Conservation (phyloP, 345 rosid genomes). For the Salix udensis region DNA sequence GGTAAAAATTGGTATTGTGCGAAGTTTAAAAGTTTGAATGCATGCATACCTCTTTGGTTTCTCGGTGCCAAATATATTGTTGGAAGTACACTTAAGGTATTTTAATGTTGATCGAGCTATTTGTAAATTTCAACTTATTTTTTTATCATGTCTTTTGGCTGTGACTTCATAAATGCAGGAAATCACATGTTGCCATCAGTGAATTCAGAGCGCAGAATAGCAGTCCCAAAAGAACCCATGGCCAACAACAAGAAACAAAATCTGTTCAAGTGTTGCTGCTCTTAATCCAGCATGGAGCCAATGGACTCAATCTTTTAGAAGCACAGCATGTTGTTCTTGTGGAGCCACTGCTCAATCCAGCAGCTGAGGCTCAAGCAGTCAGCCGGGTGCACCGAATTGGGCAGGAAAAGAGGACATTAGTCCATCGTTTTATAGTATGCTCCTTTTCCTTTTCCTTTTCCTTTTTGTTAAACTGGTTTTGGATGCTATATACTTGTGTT, state of each 20-base stretch:
- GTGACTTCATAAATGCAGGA: slow-evolving; percentile 46
- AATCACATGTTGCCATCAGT: slow-evolving; percentile 75
- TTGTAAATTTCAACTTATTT: neutral
- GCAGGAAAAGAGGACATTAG: slow-evolving; percentile 67
- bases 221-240: slow-evolving; percentile 22
- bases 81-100: neutral
- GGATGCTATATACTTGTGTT: neutral
- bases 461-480: neutral
- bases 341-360: slow-evolving; percentile 92
- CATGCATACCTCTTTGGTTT: too few relatives aligned
- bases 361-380: slow-evolving; percentile 95
- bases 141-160: slow-evolving; percentile 5
- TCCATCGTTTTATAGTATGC: slow-evolving; percentile 86
- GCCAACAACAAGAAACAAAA: slow-evolving; percentile 30
- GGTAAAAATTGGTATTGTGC: too few relatives aligned
- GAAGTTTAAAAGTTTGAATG: too few relatives aligned
- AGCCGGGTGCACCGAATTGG: slow-evolving; percentile 93
- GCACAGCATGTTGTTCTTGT: slow-evolving; percentile 93
- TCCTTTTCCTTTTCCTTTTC: slow-evolving; percentile 3
- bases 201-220: slow-evolving; percentile 56
- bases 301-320: slow-evolving; percentile 92
- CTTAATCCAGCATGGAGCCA: slow-evolving; percentile 90
- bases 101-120: neutral
- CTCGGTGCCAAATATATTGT: too few relatives aligned
- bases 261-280: slow-evolving; percentile 72